Base-by-base conservation (phyloP, 768 basidiomycete species). In the Cyclocybe cylindracea region DNA sequence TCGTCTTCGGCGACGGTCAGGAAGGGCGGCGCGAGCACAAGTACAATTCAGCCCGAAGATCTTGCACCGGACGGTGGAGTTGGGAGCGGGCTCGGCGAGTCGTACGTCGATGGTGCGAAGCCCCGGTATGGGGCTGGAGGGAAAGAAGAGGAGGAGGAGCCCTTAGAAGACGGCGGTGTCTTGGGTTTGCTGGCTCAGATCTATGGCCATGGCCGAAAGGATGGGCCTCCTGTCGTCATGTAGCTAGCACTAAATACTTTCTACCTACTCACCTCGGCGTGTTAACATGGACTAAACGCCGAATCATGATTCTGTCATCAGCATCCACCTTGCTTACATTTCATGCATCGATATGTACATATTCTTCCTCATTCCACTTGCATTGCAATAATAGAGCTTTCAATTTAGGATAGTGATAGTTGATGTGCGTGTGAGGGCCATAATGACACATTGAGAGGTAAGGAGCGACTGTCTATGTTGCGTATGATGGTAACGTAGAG, bases 161-260 rank as follows among this genome's bases (percentile, higher is more conserved):
- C 70, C 14, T 61, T 89, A 55, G 83, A 83, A 61, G 91, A 94
- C 68, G 90, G 82, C 0, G 94, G 94, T 13, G 86, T 97, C 56
- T 70, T 96, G 55, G 91, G 90, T 16, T 63, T 97, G 56, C 65
- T 97, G 60, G 87, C 91, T 39, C 87, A 95, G 74, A 94, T 97
- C 45, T 93, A 95, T 68, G 79, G 59, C 41, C 75, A 95, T 68
- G 79, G 59, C 41, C 75, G 80, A 48, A 76, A 73, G 54, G 82
- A 83, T 42, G 78, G 76, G 50, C 76, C 77, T 48, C 70, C 74
- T 5, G 72, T 78, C 40, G 73, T 78, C 14, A 76, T 83, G 49
- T 78, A 42, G 39, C 36, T 44, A 49, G 46, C 38, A 42, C 7
- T 31, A 39, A 4, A 34, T 38, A 33, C 10, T 42, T 35, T 44